Percentiles rank a stretch among this genome's conserved stretches.
phyloP scores from a whole-genome alignment of 2,329 filamentous ascomycete species.

The Aureobasidium namibiae region DNA sequence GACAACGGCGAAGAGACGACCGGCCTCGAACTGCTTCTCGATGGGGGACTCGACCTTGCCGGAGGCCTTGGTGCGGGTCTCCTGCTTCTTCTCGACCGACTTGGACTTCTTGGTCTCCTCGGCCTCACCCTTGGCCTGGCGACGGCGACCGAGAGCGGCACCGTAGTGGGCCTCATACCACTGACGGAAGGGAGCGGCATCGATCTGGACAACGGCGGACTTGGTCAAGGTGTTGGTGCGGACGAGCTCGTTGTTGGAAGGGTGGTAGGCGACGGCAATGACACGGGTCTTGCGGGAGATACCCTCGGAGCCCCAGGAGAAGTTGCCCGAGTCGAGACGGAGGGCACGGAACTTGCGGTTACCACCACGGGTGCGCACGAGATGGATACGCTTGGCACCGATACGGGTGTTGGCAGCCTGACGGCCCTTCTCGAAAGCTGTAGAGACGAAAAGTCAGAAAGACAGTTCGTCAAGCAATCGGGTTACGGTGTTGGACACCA shows the following conservation, averaged over 20 bases:
- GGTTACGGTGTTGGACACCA: constrained; percentile 30
- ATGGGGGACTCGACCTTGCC: constrained; percentile 91
- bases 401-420: constrained; percentile 99
- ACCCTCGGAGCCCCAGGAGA: constrained; percentile 98
- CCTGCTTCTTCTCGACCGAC: constrained; percentile 93
- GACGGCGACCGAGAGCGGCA: constrained; percentile 77
- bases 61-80: constrained; percentile 66
- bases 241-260: constrained; percentile 99
- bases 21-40: constrained; percentile 99
- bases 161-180: constrained; percentile 99
- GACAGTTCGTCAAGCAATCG: constrained; percentile 56
- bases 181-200: constrained; percentile 97
- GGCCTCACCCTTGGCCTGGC: constrained; percentile 66
- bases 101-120: constrained; percentile 88
- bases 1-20: constrained; percentile 91
- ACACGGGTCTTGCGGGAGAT: constrained; percentile 98
- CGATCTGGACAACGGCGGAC: constrained; percentile 96
- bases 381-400: constrained; percentile 90
- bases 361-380: constrained; percentile 92
- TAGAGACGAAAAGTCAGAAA: constrained; percentile 44
- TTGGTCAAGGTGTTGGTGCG: constrained; percentile 99
- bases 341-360: constrained; percentile 99
- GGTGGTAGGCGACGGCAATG: constrained; percentile 97
- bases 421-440: constrained; percentile 99
- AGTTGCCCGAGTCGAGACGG: constrained; percentile 98